Evolutionary conservation across 345 rosid species (phyloP), one percentile per base, ranked within the genome.

Genomic region (Adansonia digitata): DNA sequence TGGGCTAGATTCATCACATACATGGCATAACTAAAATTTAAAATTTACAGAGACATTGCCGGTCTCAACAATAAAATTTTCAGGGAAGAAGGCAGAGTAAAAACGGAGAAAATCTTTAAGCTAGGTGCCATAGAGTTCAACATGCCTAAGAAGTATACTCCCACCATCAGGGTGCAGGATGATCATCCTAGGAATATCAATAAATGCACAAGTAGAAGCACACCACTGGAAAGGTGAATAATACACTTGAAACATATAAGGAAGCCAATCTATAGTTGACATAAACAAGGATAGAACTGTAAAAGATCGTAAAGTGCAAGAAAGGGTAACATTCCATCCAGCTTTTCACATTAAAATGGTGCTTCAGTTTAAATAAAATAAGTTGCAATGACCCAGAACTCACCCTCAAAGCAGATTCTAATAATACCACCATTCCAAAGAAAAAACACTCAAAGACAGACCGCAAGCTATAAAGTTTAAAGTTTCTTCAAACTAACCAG

Each of bases 151-250:
- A 71, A 96, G 88, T 46, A 78, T 52, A 20, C 77, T 87, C 14
- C 94, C 94, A 76, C 97, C 99, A 78, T 89, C 91, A 60, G 97
- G 99, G 78, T 96, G 99, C 75, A 96, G 85, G 78, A 90, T 82
- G 18, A 84, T 80, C 97, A 95, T 87, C 82, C 99, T 91, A 71
- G 93, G 77, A 67, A 93, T 77, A 82, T 95, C 98, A 78, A 89
- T 87, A 75, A 87, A 98, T 93, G 94, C 63, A 59, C n/a, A 59
- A 59, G 27, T 14, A 59, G 20, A 59, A 59, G 37, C 37, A 59
- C 27, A 37, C 22, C 4, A 4, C 17, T 35, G 49, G 52, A 20
- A 9, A 64, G 39, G 73, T 69, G 37, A 68, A 24, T 37, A 66
- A 57, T 39, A 43, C 8, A 74, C 40, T 59, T 24, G 55, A 40